These are phyloP conservation scores for Myxozyma lipomycoides DNA, from an alignment of 805 yeast species.

Conservation along the genomic window DNA sequence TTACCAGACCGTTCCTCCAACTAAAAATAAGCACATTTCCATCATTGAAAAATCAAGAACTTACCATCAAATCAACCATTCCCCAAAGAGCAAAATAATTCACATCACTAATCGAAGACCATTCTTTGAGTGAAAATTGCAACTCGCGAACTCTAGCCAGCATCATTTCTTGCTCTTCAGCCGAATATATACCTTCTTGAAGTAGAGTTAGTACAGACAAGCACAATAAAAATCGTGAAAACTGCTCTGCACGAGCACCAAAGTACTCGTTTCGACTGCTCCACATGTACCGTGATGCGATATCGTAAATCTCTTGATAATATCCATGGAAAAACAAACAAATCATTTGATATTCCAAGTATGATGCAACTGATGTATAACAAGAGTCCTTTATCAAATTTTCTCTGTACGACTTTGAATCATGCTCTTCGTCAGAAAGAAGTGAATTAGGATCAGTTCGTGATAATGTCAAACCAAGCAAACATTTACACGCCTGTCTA, in stretches of 20 bases:
- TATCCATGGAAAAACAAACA: constrained; percentile 17
- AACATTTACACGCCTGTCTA: constrained; percentile 9
- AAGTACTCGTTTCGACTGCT: neutral
- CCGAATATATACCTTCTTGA: neutral
- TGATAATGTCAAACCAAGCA: constrained; percentile 2
- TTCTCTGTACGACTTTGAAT: constrained; percentile 12
- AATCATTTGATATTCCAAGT: constrained; percentile 10
- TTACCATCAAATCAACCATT: constrained; percentile 13
- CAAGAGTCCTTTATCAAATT: constrained; percentile 2
- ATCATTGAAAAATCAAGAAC: neutral
- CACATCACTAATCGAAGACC: neutral
- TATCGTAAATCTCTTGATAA: constrained; percentile 7
- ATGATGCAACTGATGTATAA: constrained; percentile 8
- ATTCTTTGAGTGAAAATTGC: neutral
- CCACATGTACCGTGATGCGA: constrained; percentile 6
- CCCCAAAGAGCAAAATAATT: constrained; percentile 9
- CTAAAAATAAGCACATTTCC: constrained; percentile 1
- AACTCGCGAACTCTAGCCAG: constrained; percentile 17
- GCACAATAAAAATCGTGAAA: constrained; percentile 8
- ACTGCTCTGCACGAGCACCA: constrained; percentile 8
- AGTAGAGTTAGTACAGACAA: constrained; percentile 11
- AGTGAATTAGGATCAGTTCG: constrained; percentile 2
- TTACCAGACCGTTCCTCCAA: constrained; percentile 15
- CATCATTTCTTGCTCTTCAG: constrained; percentile 12
- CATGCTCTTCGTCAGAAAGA: constrained; percentile 20